Conservation (phyloP, 352 stramenopile genomes). For the Pythium aphanidermatum region DNA sequence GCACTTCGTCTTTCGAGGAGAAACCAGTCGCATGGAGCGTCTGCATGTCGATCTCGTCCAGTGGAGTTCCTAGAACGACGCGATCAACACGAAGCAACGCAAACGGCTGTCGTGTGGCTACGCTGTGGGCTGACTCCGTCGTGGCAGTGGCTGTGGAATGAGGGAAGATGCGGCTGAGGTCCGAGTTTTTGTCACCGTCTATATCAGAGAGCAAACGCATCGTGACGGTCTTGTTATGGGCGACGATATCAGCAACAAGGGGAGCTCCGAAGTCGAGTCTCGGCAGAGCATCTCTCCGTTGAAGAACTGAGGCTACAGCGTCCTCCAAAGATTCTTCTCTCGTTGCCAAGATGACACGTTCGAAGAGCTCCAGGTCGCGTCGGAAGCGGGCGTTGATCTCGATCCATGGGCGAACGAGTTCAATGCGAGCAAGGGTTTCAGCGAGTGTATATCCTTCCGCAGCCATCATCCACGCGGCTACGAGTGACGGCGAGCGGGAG, state of each 20-base stretch:
- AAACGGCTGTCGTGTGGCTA: slow-evolving; percentile 25
- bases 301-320: neutral
- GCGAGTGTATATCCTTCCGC: slow-evolving; percentile 20
- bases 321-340: neutral
- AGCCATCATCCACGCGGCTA: slow-evolving; percentile 48
- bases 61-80: slow-evolving; percentile 18
- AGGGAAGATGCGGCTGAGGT: slow-evolving; percentile 31
- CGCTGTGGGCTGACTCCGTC: neutral
- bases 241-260: slow-evolving; percentile 40
- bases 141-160: slow-evolving; percentile 38
- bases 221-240: slow-evolving; percentile 45
- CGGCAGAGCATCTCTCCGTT: slow-evolving; percentile 21
- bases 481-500: slow-evolving; percentile 48
- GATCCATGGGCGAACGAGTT: slow-evolving; percentile 60
- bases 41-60: slow-evolving; percentile 22
- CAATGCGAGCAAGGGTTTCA: slow-evolving; percentile 35
- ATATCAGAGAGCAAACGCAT: slow-evolving; percentile 59
- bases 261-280: slow-evolving; percentile 46
- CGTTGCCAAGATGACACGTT: slow-evolving; percentile 6
- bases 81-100: slow-evolving; percentile 39
- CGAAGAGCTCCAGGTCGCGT: slow-evolving; percentile 39
- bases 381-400: slow-evolving; percentile 59
- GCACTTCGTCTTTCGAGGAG: slow-evolving; percentile 26
- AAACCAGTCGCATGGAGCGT: slow-evolving; percentile 47
- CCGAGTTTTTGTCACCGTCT: slow-evolving; percentile 42